A percentile compares a stretch with the other conserved stretches of the same genome.
Evolutionary conservation across 1,284 basidiomycete species (phyloP).

Genomic region (Melampsora medusae): DNA sequence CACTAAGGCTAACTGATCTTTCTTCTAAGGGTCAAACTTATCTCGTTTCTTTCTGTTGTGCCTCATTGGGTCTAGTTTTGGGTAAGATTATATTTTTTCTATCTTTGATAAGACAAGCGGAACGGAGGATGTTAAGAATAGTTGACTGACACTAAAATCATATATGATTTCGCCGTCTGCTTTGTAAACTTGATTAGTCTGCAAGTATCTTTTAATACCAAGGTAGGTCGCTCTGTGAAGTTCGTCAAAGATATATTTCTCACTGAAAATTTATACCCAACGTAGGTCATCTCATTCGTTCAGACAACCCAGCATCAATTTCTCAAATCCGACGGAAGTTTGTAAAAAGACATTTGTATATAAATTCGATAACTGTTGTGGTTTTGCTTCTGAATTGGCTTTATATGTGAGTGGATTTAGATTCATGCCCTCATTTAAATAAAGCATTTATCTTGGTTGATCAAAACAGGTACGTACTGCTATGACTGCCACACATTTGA

Average conservation of each 20-base stretch:
- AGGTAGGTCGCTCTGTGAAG: neutral
- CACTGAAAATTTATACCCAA: too few relatives aligned
- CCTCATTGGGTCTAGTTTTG: neutral
- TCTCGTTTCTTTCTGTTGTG: neutral
- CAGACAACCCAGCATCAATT: neutral
- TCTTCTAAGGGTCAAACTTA: neutral
- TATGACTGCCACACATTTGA: constrained; percentile 9
- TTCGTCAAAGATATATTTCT: too few relatives aligned
- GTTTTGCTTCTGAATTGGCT: neutral
- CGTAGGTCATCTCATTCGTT: neutral
- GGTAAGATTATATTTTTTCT: neutral
- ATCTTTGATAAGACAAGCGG: neutral
- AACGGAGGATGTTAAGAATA: too few relatives aligned
- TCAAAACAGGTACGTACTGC: neutral
- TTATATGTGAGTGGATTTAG: neutral
- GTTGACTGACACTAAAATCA: too few relatives aligned
- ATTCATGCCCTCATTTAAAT: neutral
- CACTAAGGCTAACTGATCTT: neutral
- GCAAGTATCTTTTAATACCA: neutral
- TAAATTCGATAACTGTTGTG: neutral
- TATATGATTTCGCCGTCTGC: too few relatives aligned
- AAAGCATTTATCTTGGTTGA: neutral
- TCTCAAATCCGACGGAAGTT: neutral
- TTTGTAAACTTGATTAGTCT: neutral
- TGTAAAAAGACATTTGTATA: neutral